phyloP scores from a whole-genome alignment of 768 basidiomycete genomes.

The Pleurotus salmoneostramineus region DNA sequence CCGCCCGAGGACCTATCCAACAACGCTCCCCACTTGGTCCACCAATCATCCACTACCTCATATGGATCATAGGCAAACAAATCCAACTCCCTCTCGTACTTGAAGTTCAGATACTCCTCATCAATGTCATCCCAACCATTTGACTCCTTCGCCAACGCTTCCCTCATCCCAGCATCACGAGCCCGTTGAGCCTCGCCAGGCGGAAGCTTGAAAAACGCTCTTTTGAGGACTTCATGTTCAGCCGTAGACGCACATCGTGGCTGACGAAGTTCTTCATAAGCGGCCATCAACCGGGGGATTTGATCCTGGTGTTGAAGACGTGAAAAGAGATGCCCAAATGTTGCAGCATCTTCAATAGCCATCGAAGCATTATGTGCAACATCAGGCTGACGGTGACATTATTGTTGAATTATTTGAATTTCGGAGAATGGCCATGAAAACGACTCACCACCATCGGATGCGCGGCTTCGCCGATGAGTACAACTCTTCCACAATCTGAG shows the following conservation, averaged over 20 bases:
- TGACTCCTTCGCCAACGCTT: conserved; percentile 22
- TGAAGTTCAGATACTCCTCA: conserved; percentile 35
- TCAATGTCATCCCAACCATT: conserved; percentile 38
- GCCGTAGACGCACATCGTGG: conserved; percentile 42
- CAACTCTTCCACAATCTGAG: conserved; percentile 41
- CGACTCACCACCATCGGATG: conserved; percentile 45
- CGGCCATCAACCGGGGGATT: conserved; percentile 45
- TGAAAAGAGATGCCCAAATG: conserved; percentile 55
- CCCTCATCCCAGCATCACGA: conserved; percentile 38
- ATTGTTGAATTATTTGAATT: too few species aligned
- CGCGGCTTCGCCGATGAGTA: conserved; percentile 59
- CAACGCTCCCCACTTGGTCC: conserved; percentile 43
- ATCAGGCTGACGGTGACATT: conserved; percentile 40
- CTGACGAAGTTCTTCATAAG: conserved; percentile 57
- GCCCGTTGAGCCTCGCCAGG: conserved; percentile 37
- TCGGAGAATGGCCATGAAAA: conserved; percentile 1
- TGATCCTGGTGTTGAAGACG: conserved; percentile 42
- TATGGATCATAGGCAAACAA: conserved; percentile 48
- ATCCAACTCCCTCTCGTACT: conserved; percentile 51
- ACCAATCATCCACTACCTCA: conserved; percentile 63
- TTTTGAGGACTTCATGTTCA: conserved; percentile 40
- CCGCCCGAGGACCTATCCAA: conserved; percentile 8
- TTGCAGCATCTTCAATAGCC: conserved; percentile 59
- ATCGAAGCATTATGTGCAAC: conserved; percentile 48
- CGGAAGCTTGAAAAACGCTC: conserved; percentile 40